phyloP scores from a whole-genome alignment of 768 basidiomycete species.

The Phanerochaete sordida region DNA sequence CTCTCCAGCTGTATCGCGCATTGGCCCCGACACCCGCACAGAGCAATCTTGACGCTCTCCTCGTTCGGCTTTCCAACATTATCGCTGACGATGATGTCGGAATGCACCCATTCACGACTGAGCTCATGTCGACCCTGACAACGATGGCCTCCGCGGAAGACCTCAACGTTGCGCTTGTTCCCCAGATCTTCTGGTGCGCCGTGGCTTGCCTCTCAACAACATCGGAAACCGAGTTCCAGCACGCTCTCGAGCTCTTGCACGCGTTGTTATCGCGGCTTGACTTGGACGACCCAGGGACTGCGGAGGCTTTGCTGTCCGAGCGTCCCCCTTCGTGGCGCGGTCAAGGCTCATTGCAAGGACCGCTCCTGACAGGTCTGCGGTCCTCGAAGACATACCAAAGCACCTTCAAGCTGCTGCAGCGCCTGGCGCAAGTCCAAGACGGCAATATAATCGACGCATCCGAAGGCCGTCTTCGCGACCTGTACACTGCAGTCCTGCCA shows the following conservation, averaged over 20 bases:
- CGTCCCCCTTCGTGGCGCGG: conserved; percentile 73
- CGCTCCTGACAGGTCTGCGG: conserved; percentile 73
- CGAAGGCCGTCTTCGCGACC: conserved; percentile 69
- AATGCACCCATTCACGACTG: conserved; percentile 79
- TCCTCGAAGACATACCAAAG: conserved; percentile 66
- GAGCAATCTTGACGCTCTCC: conserved; percentile 69
- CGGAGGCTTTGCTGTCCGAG: conserved; percentile 66
- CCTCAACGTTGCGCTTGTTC: conserved; percentile 58
- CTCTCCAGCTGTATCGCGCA: conserved; percentile 85
- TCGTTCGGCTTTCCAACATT: conserved; percentile 82
- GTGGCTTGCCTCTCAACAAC: conserved; percentile 80
- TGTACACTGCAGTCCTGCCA: conserved; percentile 80
- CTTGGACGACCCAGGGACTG: conserved; percentile 61
- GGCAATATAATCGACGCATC: conserved; percentile 67
- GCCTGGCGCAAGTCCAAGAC: conserved; percentile 57
- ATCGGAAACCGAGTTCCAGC: conserved; percentile 74
- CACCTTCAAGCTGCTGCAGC: conserved; percentile 67
- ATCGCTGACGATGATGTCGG: conserved; percentile 73
- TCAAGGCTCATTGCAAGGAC: conserved; percentile 59
- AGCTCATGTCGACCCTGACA: conserved; percentile 75
- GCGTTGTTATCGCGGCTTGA: conserved; percentile 65
- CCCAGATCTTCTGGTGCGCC: conserved; percentile 86
- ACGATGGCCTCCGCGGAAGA: conserved; percentile 54
- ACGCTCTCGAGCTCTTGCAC: conserved; percentile 63
- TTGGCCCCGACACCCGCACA: conserved; percentile 70